Evolutionary conservation across 345 rosid genomes (phyloP).

Genomic region (Eucalyptus cloeziana): DNA sequence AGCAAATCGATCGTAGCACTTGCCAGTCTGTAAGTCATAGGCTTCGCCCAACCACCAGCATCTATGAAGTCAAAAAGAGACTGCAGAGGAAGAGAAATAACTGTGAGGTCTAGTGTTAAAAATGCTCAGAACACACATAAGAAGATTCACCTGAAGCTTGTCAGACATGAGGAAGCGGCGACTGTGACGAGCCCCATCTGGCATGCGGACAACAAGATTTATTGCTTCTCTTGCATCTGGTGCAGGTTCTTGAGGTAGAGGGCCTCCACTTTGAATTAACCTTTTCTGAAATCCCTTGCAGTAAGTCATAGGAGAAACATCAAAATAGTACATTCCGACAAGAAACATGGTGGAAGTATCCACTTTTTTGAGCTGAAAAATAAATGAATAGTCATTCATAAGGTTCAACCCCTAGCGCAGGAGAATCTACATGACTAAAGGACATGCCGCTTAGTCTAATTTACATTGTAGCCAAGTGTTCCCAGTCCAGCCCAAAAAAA

Average conservation of each 20-base stretch:
- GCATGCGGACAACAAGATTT: conserved; percentile 59
- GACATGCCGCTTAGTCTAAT: not conserved
- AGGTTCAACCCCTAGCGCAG: not conserved
- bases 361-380: not conserved
- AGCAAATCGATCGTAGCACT: conserved; percentile 3
- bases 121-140: not conserved
- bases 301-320: not conserved
- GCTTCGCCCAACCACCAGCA: conserved; percentile 40
- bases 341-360: not conserved
- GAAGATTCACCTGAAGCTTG: conserved; percentile 56
- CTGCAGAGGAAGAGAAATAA: conserved; percentile 16
- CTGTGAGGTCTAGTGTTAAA: conserved; percentile 3
- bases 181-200: conserved; percentile 72
- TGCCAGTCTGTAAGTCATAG: conserved; percentile 68
- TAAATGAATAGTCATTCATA: not conserved
- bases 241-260: conserved; percentile 55
- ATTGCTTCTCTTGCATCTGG: conserved; percentile 44
- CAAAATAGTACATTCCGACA: conserved; percentile 3
- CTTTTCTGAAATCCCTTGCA: conserved; percentile 18
- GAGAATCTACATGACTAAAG: not conserved
- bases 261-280: conserved; percentile 15
- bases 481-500: not conserved
- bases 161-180: conserved; percentile 74
- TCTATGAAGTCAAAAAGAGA: conserved; percentile 69
- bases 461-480: not conserved